Evolutionary conservation across 139 green algal species (phyloP).

Genomic region (Desmodesmus armatus): DNA sequence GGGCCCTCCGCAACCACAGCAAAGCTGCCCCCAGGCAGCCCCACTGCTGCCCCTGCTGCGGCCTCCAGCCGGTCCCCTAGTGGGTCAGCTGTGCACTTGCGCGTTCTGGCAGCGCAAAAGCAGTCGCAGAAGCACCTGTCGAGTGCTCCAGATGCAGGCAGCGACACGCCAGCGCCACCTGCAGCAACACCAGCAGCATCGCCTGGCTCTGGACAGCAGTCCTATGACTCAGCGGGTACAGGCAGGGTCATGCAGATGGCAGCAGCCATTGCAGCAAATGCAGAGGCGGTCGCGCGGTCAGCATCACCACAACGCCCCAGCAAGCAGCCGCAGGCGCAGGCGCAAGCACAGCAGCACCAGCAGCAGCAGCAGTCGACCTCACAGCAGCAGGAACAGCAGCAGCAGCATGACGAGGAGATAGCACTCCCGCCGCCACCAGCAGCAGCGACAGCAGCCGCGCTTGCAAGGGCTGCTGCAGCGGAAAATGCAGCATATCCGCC

Average conservation of each 20-base stretch:
- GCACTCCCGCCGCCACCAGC: not conserved
- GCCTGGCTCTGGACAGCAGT: not conserved
- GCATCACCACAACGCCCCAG: not conserved
- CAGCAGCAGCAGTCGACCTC: not conserved
- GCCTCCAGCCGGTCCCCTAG: too few species aligned
- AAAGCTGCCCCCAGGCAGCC: too few species aligned
- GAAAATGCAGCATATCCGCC: not conserved
- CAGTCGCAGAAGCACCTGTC: not conserved
- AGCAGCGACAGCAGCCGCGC: not conserved
- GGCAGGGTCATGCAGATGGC: constrained; percentile 20
- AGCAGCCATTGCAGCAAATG: constrained; percentile 6
- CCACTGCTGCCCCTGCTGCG: not conserved
- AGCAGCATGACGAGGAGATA: not conserved
- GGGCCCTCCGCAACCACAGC: too few species aligned
- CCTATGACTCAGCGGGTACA: not conserved
- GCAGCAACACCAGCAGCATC: not conserved
- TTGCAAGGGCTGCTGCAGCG: not conserved
- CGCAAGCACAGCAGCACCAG: too few species aligned
- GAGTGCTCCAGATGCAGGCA: too few species aligned
- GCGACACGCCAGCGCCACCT: not conserved
- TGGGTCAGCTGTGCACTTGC: too few species aligned
- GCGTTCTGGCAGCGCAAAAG: not conserved
- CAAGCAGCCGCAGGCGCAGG: constrained; percentile 7
- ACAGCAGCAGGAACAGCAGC: not conserved
- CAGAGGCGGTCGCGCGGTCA: not conserved